Conservation (phyloP, 768 basidiomycete genomes). For the Serpula lacrymans region DNA sequence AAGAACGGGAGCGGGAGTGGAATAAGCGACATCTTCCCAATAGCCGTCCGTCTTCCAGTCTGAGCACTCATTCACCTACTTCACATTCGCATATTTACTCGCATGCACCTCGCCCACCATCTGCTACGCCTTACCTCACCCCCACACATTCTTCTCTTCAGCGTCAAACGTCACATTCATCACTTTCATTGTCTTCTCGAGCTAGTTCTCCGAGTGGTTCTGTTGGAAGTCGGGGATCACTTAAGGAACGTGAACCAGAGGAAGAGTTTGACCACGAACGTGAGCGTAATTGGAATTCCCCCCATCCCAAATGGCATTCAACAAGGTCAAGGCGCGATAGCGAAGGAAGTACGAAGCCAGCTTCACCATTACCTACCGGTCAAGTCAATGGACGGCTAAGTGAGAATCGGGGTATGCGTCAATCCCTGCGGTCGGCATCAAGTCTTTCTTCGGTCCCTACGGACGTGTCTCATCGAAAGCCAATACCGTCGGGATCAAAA, state of each 20-base stretch:
- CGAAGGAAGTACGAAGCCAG: conserved; percentile 3
- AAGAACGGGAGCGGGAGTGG: conserved; percentile 54
- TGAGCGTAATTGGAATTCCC: conserved; percentile 71
- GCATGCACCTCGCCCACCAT: conserved; percentile 39
- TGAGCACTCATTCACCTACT: conserved; percentile 34
- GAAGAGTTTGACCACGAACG: conserved; percentile 45
- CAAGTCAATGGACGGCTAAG: too few relatives aligned
- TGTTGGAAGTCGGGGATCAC: conserved; percentile 28
- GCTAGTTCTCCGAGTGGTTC: conserved; percentile 43
- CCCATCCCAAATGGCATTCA: conserved; percentile 52
- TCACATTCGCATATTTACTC: conserved; percentile 29
- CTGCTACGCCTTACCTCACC: conserved; percentile 33
- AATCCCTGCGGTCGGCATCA: conserved; percentile 14
- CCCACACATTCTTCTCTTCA: conserved; percentile 28
- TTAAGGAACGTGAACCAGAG: conserved; percentile 28
- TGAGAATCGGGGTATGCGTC: conserved; percentile 4
- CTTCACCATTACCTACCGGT: conserved; percentile 13
- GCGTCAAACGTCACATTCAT: conserved; percentile 31
- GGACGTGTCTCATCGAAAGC: conserved; percentile 2
- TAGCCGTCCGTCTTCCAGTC: conserved; percentile 42
- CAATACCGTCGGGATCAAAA: conserved; percentile 6
- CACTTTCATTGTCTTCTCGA: conserved; percentile 30
- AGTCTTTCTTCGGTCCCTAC: conserved; percentile 13
- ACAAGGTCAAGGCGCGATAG: conserved; percentile 13
- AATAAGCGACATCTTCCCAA: conserved; percentile 41